Evolutionary conservation across 2,329 filamentous ascomycete genomes (phyloP).

Genomic region (Hymenoscyphus scutula): DNA sequence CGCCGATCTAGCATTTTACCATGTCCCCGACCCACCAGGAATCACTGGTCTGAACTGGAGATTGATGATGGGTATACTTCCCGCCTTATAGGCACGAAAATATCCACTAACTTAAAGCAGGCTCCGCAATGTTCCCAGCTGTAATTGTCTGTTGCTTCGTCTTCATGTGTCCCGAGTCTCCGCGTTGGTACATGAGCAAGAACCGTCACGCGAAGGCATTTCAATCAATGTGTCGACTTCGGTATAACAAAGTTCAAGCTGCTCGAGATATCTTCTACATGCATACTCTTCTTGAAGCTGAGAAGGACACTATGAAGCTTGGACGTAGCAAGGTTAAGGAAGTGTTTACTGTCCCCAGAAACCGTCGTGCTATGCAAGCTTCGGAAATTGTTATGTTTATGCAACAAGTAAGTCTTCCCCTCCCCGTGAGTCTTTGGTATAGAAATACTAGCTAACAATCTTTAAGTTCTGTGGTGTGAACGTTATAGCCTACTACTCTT

Average conservation of each 20-base stretch:
- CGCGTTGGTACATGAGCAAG: slow-evolving; percentile 52
- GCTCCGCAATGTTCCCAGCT: slow-evolving; percentile 61
- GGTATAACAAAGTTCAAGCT: slow-evolving; percentile 52
- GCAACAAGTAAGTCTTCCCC: slow-evolving; percentile 50
- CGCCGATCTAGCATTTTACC: slow-evolving; percentile 60
- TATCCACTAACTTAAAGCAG: slow-evolving; percentile 9
- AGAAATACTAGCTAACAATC: neutral
- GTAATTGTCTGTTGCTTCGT: slow-evolving; percentile 51
- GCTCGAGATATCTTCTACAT: slow-evolving; percentile 57
- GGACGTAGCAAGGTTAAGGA: slow-evolving; percentile 53
- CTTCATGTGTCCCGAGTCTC: slow-evolving; percentile 45
- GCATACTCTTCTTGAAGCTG: slow-evolving; percentile 55
- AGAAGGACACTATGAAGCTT: slow-evolving; percentile 49
- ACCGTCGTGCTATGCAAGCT: slow-evolving; percentile 58
- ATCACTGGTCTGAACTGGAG: slow-evolving; percentile 64
- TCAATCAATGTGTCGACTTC: slow-evolving; percentile 45
- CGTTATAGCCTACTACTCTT: slow-evolving; percentile 59
- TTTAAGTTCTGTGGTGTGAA: slow-evolving; percentile 13
- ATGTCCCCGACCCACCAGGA: slow-evolving; percentile 48
- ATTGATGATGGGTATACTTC: slow-evolving; percentile 56
- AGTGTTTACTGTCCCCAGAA: slow-evolving; percentile 58
- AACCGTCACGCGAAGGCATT: slow-evolving; percentile 47
- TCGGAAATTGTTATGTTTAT: slow-evolving; percentile 66
- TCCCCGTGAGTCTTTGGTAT: neutral
- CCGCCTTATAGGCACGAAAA: neutral